A percentile compares a stretch with the other conserved stretches of the same genome.
Evolutionary conservation across 129 eudicot genomes (phyloP).

Genomic region (Helianthus tuberosus): DNA sequence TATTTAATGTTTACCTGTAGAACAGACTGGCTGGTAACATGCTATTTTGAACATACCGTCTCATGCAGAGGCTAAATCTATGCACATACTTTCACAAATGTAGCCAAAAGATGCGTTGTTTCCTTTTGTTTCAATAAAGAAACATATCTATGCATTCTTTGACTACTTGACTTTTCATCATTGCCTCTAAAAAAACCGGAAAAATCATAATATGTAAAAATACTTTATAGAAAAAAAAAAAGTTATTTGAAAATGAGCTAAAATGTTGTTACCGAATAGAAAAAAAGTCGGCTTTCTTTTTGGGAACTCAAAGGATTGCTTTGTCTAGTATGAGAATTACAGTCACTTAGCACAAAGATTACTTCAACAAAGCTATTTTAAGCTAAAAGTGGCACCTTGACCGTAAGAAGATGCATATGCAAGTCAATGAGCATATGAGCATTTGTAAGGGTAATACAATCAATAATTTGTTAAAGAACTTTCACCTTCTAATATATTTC

Average conservation of each 20-base stretch:
- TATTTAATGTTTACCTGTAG: conserved; percentile 55
- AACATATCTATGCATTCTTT: conserved; percentile 81
- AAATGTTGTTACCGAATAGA: conserved; percentile 58
- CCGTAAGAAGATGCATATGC: conserved; percentile 44
- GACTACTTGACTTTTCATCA: conserved; percentile 77
- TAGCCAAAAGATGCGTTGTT: conserved; percentile 93
- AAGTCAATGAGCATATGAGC: conserved; percentile 9
- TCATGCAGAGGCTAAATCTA: conserved; percentile 89
- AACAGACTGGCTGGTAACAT: conserved; percentile 81
- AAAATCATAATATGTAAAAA: not conserved
- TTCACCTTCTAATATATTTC: conserved; percentile 85
- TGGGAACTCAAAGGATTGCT: conserved; percentile 51
- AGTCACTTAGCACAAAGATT: conserved; percentile 87
- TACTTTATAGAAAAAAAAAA: not conserved
- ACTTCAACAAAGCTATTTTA: conserved; percentile 97
- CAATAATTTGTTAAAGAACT: conserved; percentile 8
- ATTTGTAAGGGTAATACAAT: conserved; percentile 25
- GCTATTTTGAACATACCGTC: conserved; percentile 79
- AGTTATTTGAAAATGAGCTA: not conserved
- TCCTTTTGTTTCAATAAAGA: conserved; percentile 96
- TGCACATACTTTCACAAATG: conserved; percentile 92
- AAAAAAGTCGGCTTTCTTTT: conserved; percentile 53
- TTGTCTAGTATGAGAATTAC: conserved; percentile 80
- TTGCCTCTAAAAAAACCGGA: conserved; percentile 58
- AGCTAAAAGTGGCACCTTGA: conserved; percentile 95